Evolutionary conservation across 768 basidiomycete species (phyloP), one percentile per base, ranked within the genome.

Genomic region (Macrocybe gigantea): DNA sequence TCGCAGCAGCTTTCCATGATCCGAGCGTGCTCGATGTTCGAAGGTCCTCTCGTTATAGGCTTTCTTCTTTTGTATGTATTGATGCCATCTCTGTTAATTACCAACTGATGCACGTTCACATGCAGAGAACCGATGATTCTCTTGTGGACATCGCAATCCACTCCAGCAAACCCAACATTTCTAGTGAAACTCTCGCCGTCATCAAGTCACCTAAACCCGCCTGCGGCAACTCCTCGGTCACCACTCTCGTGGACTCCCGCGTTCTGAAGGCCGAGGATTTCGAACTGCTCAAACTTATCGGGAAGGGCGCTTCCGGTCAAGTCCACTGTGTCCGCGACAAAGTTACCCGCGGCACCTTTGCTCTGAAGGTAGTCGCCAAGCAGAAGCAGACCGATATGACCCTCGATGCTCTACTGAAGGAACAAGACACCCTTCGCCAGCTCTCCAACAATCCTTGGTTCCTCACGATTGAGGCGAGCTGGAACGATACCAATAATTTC

Each of bases 401-500:
- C 7, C 22, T 22, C 4, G 31, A 31, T 44, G 42, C 32, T 33
- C 4, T 44, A n/a, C 8, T 30, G 42, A 34, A 44, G 42, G 42
- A 44, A 44, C 42, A 33, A 13, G 10, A 5, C 8, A 15, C 22
- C 13, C 15, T 44, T n/a, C 32, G 35, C n/a, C 12, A n/a, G 12
- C 31, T 44, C 29, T 8, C 14, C 7, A 33, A 5, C 32, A 31
- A 33, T 3, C n/a, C 32, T 1, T 31, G 42, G 5, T 44, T 44
- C 29, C n/a, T 44, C 7, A 8, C 8, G 31, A 3, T 44, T 31
- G 42, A 44, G 32, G 42, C 42, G 10, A 33, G 32, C 32, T 44
- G 42, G 42, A 44, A 15, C 31, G 42, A 44, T n/a, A 33, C 42
- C 29, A 44, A 44, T n/a, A 31, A 44, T 34, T 44, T 44, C 31